Base-by-base conservation (phyloP, 2,329 filamentous ascomycete genomes). In the Dactylellina drechsleri region DNA sequence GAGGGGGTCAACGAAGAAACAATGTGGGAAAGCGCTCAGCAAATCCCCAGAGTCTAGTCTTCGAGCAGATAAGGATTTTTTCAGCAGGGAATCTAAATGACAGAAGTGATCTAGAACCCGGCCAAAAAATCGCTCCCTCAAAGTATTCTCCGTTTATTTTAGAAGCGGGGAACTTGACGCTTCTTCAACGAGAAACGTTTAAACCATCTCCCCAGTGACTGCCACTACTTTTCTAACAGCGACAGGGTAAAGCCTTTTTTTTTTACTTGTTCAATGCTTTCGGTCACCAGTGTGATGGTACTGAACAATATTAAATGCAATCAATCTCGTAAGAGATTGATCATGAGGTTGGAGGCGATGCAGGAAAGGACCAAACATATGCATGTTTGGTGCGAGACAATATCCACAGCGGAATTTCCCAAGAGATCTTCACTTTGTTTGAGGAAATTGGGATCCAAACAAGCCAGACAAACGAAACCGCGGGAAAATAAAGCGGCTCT, bases 281-380 rank as follows among this genome's bases (percentile, higher is more conserved):
- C 36, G 59, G 50, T 47, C 41, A 31, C 53, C 18, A 54, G 40
- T 66, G 70, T 67, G 70, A 56, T 59, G 64, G 70, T 67, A 75
- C 71, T 75, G 50, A 62, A 47, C 68, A 74, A 75, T 67, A 54
- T 65, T 68, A 67, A 74, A 58, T 67, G 53, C 71, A 75, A 75
- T 75, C 71, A 75, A 75, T 68, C 64, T 74, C 59, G 64, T 75
- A 67, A 64, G 58, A 68, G 36, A 68, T 75, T 75, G 71, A 75
- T 75, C 71, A 75, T 68, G 64, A 75, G 71, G 64, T 15, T 49
- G 26, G 28, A 54, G 28, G 59, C 45, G 56, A 62, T 74, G 64
- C 59, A 75, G 41, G 56, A 47, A 36, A 68, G 47, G 58, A 67
- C 64, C 36, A 68, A 75, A 75, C 71, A 43, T 66, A 65, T 68